Conservation (phyloP, 768 basidiomycete species). For the Suillus alpinus region DNA sequence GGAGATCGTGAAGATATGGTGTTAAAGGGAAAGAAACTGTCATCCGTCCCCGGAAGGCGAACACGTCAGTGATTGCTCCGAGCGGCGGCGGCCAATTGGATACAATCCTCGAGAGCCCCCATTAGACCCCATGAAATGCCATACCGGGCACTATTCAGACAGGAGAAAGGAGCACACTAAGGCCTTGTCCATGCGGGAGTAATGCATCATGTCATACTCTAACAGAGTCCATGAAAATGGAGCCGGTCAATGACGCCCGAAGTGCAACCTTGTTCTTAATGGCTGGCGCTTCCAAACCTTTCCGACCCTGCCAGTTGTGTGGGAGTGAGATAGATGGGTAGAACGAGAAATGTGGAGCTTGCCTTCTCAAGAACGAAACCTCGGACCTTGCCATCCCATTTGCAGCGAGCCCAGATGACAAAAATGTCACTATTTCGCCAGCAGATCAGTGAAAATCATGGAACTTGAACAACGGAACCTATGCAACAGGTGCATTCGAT, state of each 20-base stretch:
- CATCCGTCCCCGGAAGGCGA: conserved; percentile 51
- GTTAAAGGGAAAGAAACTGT: conserved; percentile 28
- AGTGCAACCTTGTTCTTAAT: conserved; percentile 95
- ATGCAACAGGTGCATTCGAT: conserved; percentile 90
- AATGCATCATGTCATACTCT: conserved; percentile 70
- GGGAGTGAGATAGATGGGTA: background rate
- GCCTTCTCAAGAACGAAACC: conserved; percentile 93
- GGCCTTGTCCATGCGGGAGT: conserved; percentile 73
- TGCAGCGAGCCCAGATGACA: conserved; percentile 91
- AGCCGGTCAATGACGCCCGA: conserved; percentile 79
- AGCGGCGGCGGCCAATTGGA: conserved; percentile 33
- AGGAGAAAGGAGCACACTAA: conserved; percentile 87
- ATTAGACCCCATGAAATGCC: conserved; percentile 96
- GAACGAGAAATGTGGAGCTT: background rate
- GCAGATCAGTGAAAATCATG: conserved; percentile 9
- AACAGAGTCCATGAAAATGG: conserved; percentile 92
- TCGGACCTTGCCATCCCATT: conserved; percentile 89
- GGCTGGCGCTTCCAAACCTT: conserved; percentile 78
- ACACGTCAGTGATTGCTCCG: conserved; percentile 3
- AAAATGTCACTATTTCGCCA: conserved; percentile 68
- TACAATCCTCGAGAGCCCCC: conserved; percentile 92
- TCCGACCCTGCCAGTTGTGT: conserved; percentile 54
- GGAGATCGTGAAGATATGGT: conserved; percentile 4
- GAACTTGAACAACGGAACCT: conserved; percentile 28
- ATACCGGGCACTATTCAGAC: conserved; percentile 84